Conservation (phyloP, 139 green algal genomes). For the Eudorina sp. region DNA sequence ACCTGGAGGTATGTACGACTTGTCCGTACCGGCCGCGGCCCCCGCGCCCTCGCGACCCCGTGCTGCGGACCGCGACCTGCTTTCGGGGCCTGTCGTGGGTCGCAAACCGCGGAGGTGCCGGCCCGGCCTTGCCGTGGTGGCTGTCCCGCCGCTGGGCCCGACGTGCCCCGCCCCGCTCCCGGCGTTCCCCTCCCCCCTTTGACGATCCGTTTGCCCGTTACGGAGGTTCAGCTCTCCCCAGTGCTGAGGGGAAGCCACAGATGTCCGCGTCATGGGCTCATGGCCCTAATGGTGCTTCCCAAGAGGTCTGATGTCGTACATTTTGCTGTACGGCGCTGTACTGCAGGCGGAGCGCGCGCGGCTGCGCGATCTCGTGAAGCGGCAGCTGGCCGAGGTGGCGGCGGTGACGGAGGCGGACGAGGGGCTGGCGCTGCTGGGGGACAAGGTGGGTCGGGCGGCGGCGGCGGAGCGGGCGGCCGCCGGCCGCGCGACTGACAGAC, state of each 20-base stretch:
- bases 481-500: background rate
- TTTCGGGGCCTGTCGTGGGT: background rate
- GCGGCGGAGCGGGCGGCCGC: no score
- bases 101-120: no score
- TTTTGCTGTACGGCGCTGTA: background rate
- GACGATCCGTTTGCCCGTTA: no score
- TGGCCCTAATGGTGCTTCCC: background rate
- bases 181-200: background rate
- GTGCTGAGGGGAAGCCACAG: no score
- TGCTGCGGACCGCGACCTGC: background rate
- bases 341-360: slow-evolving; percentile 28
- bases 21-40: background rate
- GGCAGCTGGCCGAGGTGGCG: slow-evolving; percentile 66
- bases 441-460: background rate
- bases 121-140: no score
- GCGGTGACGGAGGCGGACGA: slow-evolving; percentile 85
- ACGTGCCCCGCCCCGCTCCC: background rate
- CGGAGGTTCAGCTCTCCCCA: no score
- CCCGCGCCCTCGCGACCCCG: background rate
- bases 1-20: slow-evolving; percentile 56
- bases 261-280: background rate
- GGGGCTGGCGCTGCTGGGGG: slow-evolving; percentile 53
- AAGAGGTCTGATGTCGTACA: background rate
- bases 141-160: background rate
- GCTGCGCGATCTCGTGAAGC: slow-evolving; percentile 53